phyloP scores from a whole-genome alignment of 2,329 filamentous ascomycete genomes.

The Pseudodiploospora longispora region DNA sequence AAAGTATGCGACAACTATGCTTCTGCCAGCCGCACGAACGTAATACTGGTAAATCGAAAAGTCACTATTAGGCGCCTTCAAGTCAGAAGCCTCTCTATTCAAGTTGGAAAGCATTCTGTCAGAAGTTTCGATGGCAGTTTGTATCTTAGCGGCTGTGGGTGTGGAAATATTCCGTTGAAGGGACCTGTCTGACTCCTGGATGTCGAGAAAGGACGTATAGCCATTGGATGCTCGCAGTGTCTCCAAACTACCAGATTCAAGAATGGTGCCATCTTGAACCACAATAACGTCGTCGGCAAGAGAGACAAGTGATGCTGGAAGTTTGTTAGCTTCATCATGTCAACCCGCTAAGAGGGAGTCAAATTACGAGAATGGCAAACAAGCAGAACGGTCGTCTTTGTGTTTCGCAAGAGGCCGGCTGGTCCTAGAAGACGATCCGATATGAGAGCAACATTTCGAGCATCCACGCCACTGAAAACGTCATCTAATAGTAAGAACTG shows the following conservation, averaged over 20 bases:
- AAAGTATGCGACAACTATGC: not conserved
- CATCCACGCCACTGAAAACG: slow-evolving; percentile 36
- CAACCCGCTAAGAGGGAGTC: no score
- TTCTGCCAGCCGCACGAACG: not conserved
- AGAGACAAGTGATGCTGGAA: no score
- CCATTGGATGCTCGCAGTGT: slow-evolving; percentile 2
- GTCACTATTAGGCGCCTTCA: not conserved
- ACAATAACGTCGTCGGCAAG: slow-evolving; percentile 3
- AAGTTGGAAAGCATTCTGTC: not conserved
- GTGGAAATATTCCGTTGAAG: not conserved
- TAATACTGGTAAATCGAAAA: not conserved
- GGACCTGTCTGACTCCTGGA: not conserved
- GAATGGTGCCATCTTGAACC: slow-evolving; percentile 1
- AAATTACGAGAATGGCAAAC: slow-evolving; percentile 19
- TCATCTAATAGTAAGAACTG: slow-evolving; percentile 38
- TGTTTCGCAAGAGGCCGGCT: slow-evolving; percentile 31
- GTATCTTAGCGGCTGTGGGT: not conserved
- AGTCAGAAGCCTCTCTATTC: not conserved
- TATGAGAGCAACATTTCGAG: slow-evolving; percentile 32
- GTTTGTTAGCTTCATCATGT: no score
- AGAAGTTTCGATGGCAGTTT: not conserved
- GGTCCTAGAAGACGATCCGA: slow-evolving; percentile 33
- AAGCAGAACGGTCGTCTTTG: slow-evolving; percentile 33
- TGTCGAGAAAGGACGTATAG: not conserved
- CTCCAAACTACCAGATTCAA: not conserved